phyloP scores from a whole-genome alignment of 495 filamentous ascomycete species.

The Physcia stellaris region DNA sequence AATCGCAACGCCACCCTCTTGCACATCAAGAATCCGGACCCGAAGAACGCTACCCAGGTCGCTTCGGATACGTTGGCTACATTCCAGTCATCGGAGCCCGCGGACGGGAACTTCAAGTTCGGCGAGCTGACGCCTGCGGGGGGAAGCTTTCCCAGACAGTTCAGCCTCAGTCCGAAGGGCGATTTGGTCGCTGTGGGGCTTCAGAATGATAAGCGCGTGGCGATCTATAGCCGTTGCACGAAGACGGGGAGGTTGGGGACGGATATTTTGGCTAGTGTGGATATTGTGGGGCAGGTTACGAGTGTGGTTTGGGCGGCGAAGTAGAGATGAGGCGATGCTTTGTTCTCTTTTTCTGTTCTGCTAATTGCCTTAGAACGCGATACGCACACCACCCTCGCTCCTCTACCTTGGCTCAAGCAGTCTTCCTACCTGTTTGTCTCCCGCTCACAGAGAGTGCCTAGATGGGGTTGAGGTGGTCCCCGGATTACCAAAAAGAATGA shows the following conservation, averaged over 20 bases:
- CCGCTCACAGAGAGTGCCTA: too few species aligned
- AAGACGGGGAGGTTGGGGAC: slow-evolving; percentile 41
- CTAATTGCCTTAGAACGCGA: too few species aligned
- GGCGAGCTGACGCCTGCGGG: slow-evolving; percentile 39
- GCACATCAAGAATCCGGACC: neutral
- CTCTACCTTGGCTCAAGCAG: too few species aligned
- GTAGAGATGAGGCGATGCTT: neutral
- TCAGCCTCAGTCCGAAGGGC: slow-evolving; percentile 50
- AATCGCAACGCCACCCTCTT: slow-evolving; percentile 26
- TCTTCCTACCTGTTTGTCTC: too few species aligned
- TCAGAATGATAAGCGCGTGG: slow-evolving; percentile 44
- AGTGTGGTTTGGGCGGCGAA: slow-evolving; percentile 4
- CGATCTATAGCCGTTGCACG: slow-evolving; percentile 43
- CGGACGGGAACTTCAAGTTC: slow-evolving; percentile 23
- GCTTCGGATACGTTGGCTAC: slow-evolving; percentile 10
- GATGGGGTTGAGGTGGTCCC: too few species aligned
- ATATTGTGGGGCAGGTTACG: slow-evolving; percentile 17
- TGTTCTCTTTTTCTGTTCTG: too few species aligned
- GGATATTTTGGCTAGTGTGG: slow-evolving; percentile 28
- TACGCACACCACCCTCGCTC: too few species aligned
- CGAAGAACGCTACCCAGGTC: slow-evolving; percentile 16
- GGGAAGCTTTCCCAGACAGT: slow-evolving; percentile 48
- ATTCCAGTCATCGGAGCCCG: neutral
- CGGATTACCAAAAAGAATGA: too few species aligned
- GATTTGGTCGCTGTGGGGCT: slow-evolving; percentile 48